phyloP scores from a whole-genome alignment of 2,329 filamentous ascomycete genomes.

The Colletotrichum incanum region DNA sequence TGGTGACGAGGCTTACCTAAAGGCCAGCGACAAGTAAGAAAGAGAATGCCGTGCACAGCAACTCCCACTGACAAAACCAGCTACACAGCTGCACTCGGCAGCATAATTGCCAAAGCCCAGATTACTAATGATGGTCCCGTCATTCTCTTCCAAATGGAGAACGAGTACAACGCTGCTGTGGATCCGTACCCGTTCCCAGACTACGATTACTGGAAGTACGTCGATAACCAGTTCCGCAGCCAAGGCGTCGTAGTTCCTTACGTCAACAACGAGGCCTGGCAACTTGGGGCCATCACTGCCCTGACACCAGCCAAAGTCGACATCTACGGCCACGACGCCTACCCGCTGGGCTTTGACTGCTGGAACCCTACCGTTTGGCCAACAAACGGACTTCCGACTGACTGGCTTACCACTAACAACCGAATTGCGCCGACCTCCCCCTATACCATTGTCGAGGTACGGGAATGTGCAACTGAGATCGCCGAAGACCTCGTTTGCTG shows the following conservation, averaged over 20 bases:
- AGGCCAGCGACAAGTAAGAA: constrained; percentile 72
- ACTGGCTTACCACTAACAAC: constrained; percentile 70
- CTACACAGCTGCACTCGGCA: constrained; percentile 71
- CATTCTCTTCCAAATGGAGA: constrained; percentile 80
- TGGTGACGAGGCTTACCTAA: constrained; percentile 68
- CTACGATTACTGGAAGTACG: constrained; percentile 75
- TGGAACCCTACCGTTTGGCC: constrained; percentile 71
- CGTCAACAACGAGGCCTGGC: constrained; percentile 77
- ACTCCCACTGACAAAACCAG: constrained; percentile 47
- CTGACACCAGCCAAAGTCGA: constrained; percentile 52
- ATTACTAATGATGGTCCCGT: constrained; percentile 83
- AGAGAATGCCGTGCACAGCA: background rate
- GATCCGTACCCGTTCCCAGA: constrained; percentile 67
- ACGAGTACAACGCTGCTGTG: constrained; percentile 69
- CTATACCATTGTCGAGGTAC: constrained; percentile 72
- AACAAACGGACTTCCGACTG: constrained; percentile 67
- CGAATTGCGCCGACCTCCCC: constrained; percentile 76
- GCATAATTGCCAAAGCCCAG: constrained; percentile 76
- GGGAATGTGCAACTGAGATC: constrained; percentile 44
- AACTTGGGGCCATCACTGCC: constrained; percentile 48
- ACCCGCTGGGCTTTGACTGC: constrained; percentile 63
- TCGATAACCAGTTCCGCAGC: constrained; percentile 74
- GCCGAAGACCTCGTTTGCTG: constrained; percentile 31
- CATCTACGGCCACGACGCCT: constrained; percentile 64
- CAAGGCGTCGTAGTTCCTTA: constrained; percentile 79